phyloP scores from a whole-genome alignment of 805 yeast species.

The Teunomyces tritomae region DNA sequence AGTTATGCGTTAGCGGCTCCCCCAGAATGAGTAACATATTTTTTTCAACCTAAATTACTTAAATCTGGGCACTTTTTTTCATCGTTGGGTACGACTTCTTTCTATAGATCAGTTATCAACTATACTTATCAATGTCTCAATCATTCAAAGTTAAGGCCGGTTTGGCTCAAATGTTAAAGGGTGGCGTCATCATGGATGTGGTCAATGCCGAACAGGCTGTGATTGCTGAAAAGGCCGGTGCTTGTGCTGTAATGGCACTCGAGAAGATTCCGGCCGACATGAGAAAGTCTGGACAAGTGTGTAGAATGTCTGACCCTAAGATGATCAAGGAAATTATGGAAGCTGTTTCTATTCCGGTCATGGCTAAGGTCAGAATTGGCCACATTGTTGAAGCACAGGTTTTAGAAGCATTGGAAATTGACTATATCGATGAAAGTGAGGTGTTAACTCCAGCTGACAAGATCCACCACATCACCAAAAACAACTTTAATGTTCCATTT shows the following conservation, averaged over 20 bases:
- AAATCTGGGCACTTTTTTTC: neutral
- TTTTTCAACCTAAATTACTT: neutral
- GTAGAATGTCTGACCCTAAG: slow-evolving; percentile 83
- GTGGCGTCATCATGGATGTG: slow-evolving; percentile 73
- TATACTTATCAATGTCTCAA: slow-evolving; percentile 20
- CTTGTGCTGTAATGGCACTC: slow-evolving; percentile 87
- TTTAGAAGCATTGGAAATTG: slow-evolving; percentile 67
- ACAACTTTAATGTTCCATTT: slow-evolving; percentile 65
- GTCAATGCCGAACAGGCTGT: slow-evolving; percentile 77
- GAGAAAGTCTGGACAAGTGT: slow-evolving; percentile 77
- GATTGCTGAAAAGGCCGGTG: slow-evolving; percentile 81
- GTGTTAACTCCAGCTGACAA: slow-evolving; percentile 83
- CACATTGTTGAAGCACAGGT: slow-evolving; percentile 81
- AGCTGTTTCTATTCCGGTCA: slow-evolving; percentile 68
- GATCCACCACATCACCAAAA: slow-evolving; percentile 59
- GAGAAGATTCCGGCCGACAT: slow-evolving; percentile 85
- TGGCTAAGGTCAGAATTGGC: slow-evolving; percentile 86
- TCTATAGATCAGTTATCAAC: neutral
- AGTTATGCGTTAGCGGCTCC: slow-evolving; percentile 6
- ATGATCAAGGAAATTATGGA: slow-evolving; percentile 75
- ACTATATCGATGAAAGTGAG: slow-evolving; percentile 82
- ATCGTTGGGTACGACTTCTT: neutral
- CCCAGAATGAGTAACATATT: neutral
- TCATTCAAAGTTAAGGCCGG: slow-evolving; percentile 64
- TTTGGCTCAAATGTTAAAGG: slow-evolving; percentile 82